Evolutionary conservation across 352 stramenopile genomes (phyloP), one percentile per base, ranked within the genome.

Genomic region (Elongisporangium prolatum): DNA sequence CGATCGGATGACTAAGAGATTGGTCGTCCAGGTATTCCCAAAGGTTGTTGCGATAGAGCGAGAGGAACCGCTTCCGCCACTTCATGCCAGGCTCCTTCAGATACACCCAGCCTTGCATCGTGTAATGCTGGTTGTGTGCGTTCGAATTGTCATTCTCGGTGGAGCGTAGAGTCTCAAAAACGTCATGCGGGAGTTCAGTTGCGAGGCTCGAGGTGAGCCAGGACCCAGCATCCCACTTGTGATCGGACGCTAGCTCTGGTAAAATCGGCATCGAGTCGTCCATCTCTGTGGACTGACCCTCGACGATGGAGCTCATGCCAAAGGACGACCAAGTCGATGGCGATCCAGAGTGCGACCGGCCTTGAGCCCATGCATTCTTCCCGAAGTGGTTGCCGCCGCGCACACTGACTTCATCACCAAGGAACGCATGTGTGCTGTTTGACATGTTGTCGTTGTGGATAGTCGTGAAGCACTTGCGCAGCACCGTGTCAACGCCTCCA

Each of bases 381-480:
- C 59, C 51, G 59, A 88, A 86, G 21, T 86, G 74, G 9, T 61
- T 69, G 11, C 74, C 80, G 34, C 83, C 85, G 8, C 80, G 81
- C 24, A 94, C 83, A 66, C 83, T 93, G n/a, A 89, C 83, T 75
- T 94, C 85, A 48, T 94, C 85, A 8, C 85, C 85, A 53, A 94
- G 40, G 65, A 93, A 94, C 6, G 85, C 81, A 52, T 91, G 83
- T 5, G 85, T 91, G 59, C 83, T 93, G 68, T 94, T 94, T 17
- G 78, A 77, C 50, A 88, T 68, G 54, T 91, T 91, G 65, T 89
- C 81, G 57, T 94, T 94, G 67, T 94, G 85, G 47, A 92, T 86
- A 8, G 81, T 92, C 34, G 85, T 94, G 57, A 89, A 94, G 61
- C 79, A 90, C 60, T 93, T 94, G 50, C 85, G 81, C n/a, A 94